phyloP scores from a whole-genome alignment of 208 protist species.

The Phytomonas sp. region DNA sequence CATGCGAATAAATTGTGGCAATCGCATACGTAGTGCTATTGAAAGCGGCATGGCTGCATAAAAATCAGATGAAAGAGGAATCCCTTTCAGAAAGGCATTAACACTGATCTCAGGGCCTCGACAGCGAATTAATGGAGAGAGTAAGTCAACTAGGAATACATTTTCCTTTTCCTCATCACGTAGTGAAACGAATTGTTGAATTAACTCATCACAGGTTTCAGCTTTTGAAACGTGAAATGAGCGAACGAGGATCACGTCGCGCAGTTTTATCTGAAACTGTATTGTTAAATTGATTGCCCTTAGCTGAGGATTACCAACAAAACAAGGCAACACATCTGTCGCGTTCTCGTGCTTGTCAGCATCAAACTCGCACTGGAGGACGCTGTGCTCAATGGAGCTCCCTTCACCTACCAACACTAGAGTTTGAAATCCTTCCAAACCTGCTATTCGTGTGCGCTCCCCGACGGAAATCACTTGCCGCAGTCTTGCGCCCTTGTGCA shows the following conservation, averaged over 20 bases:
- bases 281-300: neutral
- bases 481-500: neutral
- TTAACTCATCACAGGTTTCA: neutral
- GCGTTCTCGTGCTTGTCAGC: neutral
- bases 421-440: neutral
- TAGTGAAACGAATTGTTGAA: neutral
- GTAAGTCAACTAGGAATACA: neutral
- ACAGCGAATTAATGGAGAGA: neutral
- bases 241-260: neutral
- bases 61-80: neutral
- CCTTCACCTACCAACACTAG: neutral
- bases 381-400: neutral
- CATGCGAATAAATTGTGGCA: neutral
- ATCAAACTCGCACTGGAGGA: neutral
- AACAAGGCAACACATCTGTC: neutral
- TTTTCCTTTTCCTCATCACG: neutral
- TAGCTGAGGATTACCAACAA: neutral
- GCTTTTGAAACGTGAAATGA: neutral
- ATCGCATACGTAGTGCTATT: neutral
- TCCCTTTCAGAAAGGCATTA: neutral
- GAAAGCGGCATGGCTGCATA: constrained; percentile 1
- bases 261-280: neutral
- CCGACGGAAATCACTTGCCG: neutral
- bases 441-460: neutral
- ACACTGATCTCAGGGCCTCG: neutral